Percentiles rank a stretch among this genome's conserved stretches.
Evolutionary conservation across 208 protist species (phyloP).

Genomic region (Leishmania martiniquensis): DNA sequence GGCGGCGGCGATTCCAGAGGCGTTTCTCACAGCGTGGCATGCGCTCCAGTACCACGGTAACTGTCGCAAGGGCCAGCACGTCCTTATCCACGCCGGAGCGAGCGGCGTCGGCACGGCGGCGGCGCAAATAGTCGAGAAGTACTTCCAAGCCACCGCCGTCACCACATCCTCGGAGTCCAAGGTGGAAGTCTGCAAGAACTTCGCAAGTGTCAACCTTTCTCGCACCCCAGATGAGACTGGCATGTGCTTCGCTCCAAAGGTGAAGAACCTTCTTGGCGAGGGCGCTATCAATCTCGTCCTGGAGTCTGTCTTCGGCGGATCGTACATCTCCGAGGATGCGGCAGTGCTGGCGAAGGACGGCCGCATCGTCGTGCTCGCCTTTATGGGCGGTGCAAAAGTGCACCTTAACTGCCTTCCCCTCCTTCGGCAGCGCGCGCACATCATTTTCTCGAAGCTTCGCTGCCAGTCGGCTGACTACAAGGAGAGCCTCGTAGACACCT

Average conservation of each 20-base stretch:
- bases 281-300: constrained; percentile 70
- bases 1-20: constrained; percentile 92
- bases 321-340: constrained; percentile 70
- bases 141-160: constrained; percentile 68
- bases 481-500: constrained; percentile 48
- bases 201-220: constrained; percentile 53
- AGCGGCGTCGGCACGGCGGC: constrained; percentile 90
- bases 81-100: constrained; percentile 89
- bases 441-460: constrained; percentile 82
- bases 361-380: constrained; percentile 64
- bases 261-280: constrained; percentile 50
- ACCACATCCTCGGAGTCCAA: constrained; percentile 71
- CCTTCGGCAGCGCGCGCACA: constrained; percentile 57
- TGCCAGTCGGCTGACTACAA: constrained; percentile 65
- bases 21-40: constrained; percentile 94
- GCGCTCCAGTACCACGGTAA: constrained; percentile 72
- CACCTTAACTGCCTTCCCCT: constrained; percentile 68
- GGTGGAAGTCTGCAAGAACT: constrained; percentile 77
- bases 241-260: constrained; percentile 71
- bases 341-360: constrained; percentile 70
- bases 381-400: constrained; percentile 62
- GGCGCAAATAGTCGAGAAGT: constrained; percentile 83
- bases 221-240: constrained; percentile 68
- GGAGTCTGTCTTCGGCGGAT: constrained; percentile 80
- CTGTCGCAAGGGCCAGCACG: constrained; percentile 60